Conservation (phyloP, 2,329 filamentous ascomycete genomes). For the Zymoseptoria crescenta region DNA sequence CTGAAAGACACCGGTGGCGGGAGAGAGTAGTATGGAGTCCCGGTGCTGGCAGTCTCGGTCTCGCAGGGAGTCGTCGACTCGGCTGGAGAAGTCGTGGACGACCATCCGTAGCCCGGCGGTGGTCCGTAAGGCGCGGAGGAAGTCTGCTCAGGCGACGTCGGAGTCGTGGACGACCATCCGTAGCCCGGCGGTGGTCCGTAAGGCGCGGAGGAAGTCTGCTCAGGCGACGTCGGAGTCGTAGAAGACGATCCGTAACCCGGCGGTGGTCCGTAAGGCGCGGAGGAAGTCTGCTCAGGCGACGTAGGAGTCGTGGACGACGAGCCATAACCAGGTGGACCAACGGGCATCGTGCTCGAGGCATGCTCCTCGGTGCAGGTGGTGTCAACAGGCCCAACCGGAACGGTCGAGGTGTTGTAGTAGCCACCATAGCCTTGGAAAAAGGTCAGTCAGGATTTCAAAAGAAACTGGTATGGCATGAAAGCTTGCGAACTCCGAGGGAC, state of each 20-base stretch:
- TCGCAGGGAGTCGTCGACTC: background rate
- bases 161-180: no score
- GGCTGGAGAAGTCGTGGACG: background rate
- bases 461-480: no score
- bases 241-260: no score
- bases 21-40: background rate
- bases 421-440: background rate
- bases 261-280: no score
- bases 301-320: no score
- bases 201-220: no score
- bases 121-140: background rate
- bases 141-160: background rate
- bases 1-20: background rate
- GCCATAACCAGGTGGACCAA: no score
- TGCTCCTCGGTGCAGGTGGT: background rate
- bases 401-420: background rate
- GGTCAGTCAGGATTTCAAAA: no score
- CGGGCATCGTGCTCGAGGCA: background rate
- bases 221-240: no score
- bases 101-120: background rate
- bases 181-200: no score
- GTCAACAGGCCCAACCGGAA: background rate
- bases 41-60: background rate
- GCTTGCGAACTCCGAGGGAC: no score
- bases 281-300: no score